Percentiles rank a stretch among this genome's conserved stretches.
These are phyloP conservation scores for Phytophthora hybrid DNA, from an alignment of 352 stramenopile species.

Conservation along the genomic window DNA sequence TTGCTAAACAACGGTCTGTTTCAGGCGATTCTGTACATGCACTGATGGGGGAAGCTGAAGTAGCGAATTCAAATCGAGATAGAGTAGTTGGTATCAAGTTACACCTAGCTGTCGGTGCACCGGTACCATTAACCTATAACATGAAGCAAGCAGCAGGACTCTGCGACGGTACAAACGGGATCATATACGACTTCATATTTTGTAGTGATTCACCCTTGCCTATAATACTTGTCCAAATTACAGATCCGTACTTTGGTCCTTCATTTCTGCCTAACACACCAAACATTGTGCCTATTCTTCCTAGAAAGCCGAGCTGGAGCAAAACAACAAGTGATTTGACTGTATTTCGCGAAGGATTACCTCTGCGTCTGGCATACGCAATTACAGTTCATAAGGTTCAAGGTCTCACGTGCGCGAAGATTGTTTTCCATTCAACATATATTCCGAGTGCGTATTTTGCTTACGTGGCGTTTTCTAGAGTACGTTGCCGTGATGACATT, in stretches of 20 bases:
- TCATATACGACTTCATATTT: too few relatives aligned
- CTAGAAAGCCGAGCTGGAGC: too few relatives aligned
- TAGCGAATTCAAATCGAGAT: not conserved
- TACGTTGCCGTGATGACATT: too few relatives aligned
- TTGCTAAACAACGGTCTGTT: not conserved
- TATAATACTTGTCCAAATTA: too few relatives aligned
- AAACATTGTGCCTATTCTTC: too few relatives aligned
- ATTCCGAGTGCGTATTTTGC: slow-evolving; percentile 4
- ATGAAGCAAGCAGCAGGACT: too few relatives aligned
- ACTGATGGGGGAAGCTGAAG: not conserved
- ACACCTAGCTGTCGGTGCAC: not conserved
- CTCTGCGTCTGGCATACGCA: slow-evolving; percentile 10
- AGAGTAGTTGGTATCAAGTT: not conserved
- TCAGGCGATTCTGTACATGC: not conserved
- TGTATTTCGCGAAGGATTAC: slow-evolving; percentile 2
- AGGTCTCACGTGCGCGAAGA: not conserved
- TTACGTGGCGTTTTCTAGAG: not conserved
- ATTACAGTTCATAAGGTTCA: slow-evolving; percentile 23
- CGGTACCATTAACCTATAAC: too few relatives aligned
- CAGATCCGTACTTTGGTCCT: too few relatives aligned
- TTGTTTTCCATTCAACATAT: slow-evolving; percentile 9
- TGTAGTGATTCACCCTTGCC: too few relatives aligned
- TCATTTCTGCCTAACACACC: too few relatives aligned
- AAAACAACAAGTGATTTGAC: too few relatives aligned
- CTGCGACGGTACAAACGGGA: too few relatives aligned